Evolutionary conservation across 1,284 basidiomycete species (phyloP), one percentile per base, ranked within the genome.

Genomic region (Papiliotrema fonsecae): DNA sequence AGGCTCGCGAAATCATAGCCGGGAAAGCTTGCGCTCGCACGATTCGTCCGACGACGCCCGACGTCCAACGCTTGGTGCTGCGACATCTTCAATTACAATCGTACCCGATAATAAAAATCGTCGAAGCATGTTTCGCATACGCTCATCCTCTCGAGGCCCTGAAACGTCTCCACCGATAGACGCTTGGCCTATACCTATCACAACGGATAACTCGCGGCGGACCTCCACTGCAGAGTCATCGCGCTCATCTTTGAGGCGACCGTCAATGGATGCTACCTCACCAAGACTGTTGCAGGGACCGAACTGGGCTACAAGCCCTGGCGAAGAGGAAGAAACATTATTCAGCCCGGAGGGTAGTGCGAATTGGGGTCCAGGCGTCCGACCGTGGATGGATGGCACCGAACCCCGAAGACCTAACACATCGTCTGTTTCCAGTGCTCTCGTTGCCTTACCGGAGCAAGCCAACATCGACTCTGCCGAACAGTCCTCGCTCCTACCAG

Each of bases 301-400:
- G 19, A 39, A 21, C 16, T 48, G 56, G 59, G 41, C 52, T 6
- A 45, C 58, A 19, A 61, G 56, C 30, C 64, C 64, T 3, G 49
- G 48, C 4, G 67, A 70, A 21, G 36, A 42, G 6, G 66, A 65
- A 38, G 62, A 64, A 40, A 59, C 57, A 21, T 49, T 67, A 5
- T 61, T 59, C 52, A 56, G 50, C 34, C 56, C 58, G 9, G 55
- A 46, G 11, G 21, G 32, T 24, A 45, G 57, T 32, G 19, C 44
- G 6, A 49, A 59, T 37, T 65, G 64, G 64, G 60, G 61, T 36
- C 62, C 64, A 4, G 61, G 61, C 2, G 45, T 59, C 1, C 50
- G 63, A 26, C 65, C 65, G 0, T 67, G 65, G 65, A 58, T 65
- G 57, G 65, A 67, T 24, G 55, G 43, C 0, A 50, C 53, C 18